Base-by-base conservation (phyloP, 2,329 filamentous ascomycete species). In the Amauroascus niger region DNA sequence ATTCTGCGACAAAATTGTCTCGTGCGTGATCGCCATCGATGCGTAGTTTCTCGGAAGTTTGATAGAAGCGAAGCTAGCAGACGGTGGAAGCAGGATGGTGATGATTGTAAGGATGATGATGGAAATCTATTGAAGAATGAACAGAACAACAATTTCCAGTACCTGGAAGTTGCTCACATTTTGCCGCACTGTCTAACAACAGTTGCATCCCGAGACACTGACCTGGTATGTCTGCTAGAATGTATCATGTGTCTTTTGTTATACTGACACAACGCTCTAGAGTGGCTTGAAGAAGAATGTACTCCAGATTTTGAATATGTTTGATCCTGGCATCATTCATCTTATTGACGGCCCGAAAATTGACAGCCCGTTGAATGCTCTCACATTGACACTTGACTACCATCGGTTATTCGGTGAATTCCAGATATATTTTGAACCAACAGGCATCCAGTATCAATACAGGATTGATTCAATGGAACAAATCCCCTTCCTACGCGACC, bases 351-450 rank as follows among this genome's bases (percentile, higher is more conserved):
- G 52, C 2, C 45, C 39, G 11, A 51, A 59, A 5, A 62, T 62
- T 22, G 57, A 62, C 48, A 58, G 57, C 16, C 58, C 55, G 11
- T 24, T 33, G 9, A 63, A 62, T 57, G 58, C 59, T 35, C 49
- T 61, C 3, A 63, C 59, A 13, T 26, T 62, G 40, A 59, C 57
- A 20, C 52, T 26, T 45, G 40, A 57, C 14, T 41, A 56, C 45
- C 60, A 61, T 43, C 55, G 40, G 20, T n/a, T 59, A 54, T 60
- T 20, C 47, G 55, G 60, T n/a, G 48, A 59, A 39, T 62, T 62
- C 52, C 8, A 62, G 37, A 57, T 61, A 44, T 58, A 54, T 52
- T 62, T 62, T 13, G 52, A 62, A 51, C 55, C 32, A 3, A 52
- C 41, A 13, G 30, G 40, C 32, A 51, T 14, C n/a, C 46, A 13